A percentile compares a stretch with the other conserved stretches of the same genome.
Evolutionary conservation across 2,329 filamentous ascomycete species (phyloP).

Genomic region (Lomentospora prolificans): DNA sequence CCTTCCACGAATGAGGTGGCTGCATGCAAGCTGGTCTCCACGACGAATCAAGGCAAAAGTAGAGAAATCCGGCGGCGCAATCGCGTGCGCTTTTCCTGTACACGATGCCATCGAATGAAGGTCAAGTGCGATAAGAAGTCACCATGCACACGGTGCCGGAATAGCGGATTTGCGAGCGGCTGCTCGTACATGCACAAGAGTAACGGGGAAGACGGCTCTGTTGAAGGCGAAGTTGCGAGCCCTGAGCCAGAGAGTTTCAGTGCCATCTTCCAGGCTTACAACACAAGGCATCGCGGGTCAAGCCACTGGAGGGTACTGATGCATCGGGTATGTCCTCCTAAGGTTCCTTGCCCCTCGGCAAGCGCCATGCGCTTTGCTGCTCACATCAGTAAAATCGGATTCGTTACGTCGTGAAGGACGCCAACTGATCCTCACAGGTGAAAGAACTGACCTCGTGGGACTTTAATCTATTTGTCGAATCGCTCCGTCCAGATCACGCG

Average conservation of each 20-base stretch:
- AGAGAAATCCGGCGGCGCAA: constrained; percentile 19
- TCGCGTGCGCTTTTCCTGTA: constrained; percentile 25
- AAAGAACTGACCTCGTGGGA: constrained; percentile 4
- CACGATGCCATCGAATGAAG: constrained; percentile 26
- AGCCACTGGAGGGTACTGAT: constrained; percentile 27
- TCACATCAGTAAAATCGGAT: no score
- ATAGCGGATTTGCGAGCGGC: constrained; percentile 23
- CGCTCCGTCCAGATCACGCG: constrained; percentile 18
- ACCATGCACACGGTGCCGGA: constrained; percentile 24
- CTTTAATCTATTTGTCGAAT: constrained; percentile 10
- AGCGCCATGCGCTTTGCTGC: no score
- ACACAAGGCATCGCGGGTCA: constrained; percentile 23
- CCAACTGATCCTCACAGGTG: background rate
- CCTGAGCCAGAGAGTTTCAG: constrained; percentile 17
- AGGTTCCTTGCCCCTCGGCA: background rate
- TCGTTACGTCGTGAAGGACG: background rate
- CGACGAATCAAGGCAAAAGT: background rate
- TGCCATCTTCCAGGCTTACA: constrained; percentile 20
- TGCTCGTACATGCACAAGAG: constrained; percentile 27
- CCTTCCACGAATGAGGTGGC: background rate
- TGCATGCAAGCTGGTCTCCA: background rate
- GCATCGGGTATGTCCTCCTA: constrained; percentile 7
- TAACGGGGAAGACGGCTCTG: constrained; percentile 16
- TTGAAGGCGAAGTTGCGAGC: constrained; percentile 17
- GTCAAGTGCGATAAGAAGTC: constrained; percentile 28